Evolutionary conservation across 345 rosid species (phyloP), one percentile per base, ranked within the genome.

Genomic region (Euphorbia peplus): DNA sequence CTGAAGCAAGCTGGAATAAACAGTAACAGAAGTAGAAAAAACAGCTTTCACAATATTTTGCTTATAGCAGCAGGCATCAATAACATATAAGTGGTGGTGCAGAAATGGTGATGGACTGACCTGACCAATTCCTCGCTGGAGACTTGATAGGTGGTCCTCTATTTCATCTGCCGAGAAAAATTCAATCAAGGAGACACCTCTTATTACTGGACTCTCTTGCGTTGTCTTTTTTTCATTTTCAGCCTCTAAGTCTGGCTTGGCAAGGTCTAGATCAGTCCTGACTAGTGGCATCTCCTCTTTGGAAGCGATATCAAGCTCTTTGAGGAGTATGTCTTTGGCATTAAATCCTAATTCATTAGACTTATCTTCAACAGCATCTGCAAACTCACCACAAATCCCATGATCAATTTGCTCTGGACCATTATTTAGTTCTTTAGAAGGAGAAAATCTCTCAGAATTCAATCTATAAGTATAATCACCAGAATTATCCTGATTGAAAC

Each of bases 81-180:
- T 39, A 19, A 18, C 50, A 35, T 5, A 21, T 15, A 11, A 52
- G 57, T 9, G 19, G 15, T 14, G 37, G 39, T 53, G 32, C 19
- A 44, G 29, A 29, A 46, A 37, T 0, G 67, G 15, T 16, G 16
- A 52, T 61, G 53, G 47, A 44, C 70, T 51, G 63, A 82, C 89
- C 87, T 78, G 76, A 35, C 52, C 57, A 54, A 68, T 71, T 37
- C 53, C 48, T 58, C 67, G 71, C 62, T 46, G 64, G 32, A 87
- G 85, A 70, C 85, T 82, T 73, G 73, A 67, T 52, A 87, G 30
- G 64, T 85, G 90, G 58, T 71, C 69, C 65, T 69, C 68, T 66
- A 87, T 77, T 52, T 75, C 82, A 50, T 77, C 81, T 56, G 79
- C 78, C 13, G 82, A 78, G 76, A 83, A 80, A 69, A 64, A 63